Conservation (phyloP, 805 yeast genomes). For the Metschnikowia aberdeeniae region DNA sequence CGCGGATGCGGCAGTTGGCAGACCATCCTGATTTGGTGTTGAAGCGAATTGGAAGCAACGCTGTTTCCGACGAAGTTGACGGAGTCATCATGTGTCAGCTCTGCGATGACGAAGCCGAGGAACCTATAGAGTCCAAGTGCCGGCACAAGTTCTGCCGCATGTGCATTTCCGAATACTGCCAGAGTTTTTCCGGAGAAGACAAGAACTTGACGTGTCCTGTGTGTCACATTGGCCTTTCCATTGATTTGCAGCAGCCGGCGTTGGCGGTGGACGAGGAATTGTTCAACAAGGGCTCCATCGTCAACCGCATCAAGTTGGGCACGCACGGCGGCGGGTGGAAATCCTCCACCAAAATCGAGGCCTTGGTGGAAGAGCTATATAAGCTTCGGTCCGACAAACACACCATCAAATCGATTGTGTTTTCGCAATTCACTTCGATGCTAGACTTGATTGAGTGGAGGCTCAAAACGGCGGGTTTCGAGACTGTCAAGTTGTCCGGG, state of each 20-base stretch:
- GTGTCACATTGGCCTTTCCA: constrained; percentile 89
- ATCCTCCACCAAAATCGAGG: constrained; percentile 95
- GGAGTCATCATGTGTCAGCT: constrained; percentile 76
- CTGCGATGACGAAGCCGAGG: constrained; percentile 98
- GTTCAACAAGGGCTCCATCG: constrained; percentile 65
- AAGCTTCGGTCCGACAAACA: constrained; percentile 78
- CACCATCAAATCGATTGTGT: constrained; percentile 93
- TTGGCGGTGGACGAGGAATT: constrained; percentile 62
- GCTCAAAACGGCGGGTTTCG: constrained; percentile 88
- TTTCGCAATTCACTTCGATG: constrained; percentile 97
- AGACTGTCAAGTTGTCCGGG: constrained; percentile 91
- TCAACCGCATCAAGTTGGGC: constrained; percentile 82
- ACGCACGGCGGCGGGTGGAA: constrained; percentile 72
- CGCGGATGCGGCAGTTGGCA: constrained; percentile 96
- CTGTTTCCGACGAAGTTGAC: constrained; percentile 37
- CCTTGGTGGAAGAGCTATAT: constrained; percentile 88
- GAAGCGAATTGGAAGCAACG: constrained; percentile 52
- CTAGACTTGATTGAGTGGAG: constrained; percentile 95
- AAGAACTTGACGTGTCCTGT: constrained; percentile 82
- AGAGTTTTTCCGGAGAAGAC: constrained; percentile 63
- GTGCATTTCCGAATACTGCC: constrained; percentile 87
- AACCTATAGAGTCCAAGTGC: constrained; percentile 91
- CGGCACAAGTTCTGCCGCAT: constrained; percentile 91
- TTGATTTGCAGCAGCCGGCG: constrained; percentile 85
- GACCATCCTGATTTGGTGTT: constrained; percentile 97